These are phyloP conservation scores for Saccharum spontaneum DNA, from an alignment of 176 grass and related monocot genomes.

Conservation along the genomic window DNA sequence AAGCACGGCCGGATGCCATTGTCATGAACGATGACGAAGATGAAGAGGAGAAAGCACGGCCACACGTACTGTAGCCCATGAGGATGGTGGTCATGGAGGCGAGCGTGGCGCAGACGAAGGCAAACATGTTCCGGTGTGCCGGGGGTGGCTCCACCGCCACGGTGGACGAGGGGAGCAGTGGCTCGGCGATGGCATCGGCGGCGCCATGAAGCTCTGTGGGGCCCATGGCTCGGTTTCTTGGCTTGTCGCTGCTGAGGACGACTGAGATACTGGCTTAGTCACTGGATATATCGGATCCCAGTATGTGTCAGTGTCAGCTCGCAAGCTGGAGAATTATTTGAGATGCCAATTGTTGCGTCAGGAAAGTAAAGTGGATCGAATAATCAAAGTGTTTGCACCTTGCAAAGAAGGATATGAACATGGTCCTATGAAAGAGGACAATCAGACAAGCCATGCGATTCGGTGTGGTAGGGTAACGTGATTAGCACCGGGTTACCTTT, in stretches of 20 bases:
- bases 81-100: slow-evolving; percentile 49
- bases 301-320: not conserved
- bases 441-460: not conserved
- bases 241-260: not conserved
- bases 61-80: slow-evolving; percentile 9
- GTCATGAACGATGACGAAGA: not conserved
- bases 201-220: not conserved
- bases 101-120: slow-evolving; percentile 32
- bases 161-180: not conserved
- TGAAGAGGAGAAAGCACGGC: no score
- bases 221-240: not conserved
- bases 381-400: not conserved
- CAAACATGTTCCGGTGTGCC: slow-evolving; percentile 21
- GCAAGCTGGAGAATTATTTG: not conserved
- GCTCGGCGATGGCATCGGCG: not conserved
- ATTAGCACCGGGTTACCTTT: not conserved
- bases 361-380: not conserved
- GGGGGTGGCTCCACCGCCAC: not conserved
- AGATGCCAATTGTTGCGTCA: not conserved
- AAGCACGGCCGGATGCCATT: no score
- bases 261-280: not conserved
- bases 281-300: not conserved
- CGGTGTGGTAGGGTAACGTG: not conserved
- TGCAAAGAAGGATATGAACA: not conserved
- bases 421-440: not conserved